Evolutionary conservation across 2,329 filamentous ascomycete genomes (phyloP), one percentile per base, ranked within the genome.

Genomic region (Colletotrichum somersetense): DNA sequence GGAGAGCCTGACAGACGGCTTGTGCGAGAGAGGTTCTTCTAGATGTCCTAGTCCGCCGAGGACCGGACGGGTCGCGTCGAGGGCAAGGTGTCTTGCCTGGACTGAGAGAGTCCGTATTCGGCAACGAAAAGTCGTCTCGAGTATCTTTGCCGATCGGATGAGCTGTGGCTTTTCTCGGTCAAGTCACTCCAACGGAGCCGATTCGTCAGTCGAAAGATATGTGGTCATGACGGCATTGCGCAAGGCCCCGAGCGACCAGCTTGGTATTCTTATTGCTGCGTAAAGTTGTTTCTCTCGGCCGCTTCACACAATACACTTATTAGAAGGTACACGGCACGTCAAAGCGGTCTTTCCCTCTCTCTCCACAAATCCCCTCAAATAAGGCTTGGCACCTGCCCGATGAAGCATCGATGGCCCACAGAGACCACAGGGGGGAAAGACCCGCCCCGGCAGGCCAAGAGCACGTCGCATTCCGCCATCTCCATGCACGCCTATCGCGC

Each of bases 371-470:
- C 69, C 66, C 66, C 66, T 72, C 66, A 48, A 8, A 10, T 59
- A 42, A 72, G 59, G 59, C 69, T 72, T 72, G 69, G 69, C 69
- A 72, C 69, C 69, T 72, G 69, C 69, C 69, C 40, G 53, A 69
- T 72, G 40, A 38, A 61, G 69, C 66, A 72, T 33, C 30, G 44
- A 72, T 61, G 69, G 64, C 56, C 69, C 69, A 72, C 69, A 52
- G 7, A 38, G n/a, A 8, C 53, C 30, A 59, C 7, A 11, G 8
- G 55, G 57, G 57, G 58, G 33, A 44, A 30, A 46, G 48, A 44
- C 33, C 35, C 66, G 61, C 66, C 53, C 66, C 62, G 33, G 46
- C 16, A 42, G 57, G 44, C n/a, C 67, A 14, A 69, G 62, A 40
- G 56, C 48, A 48, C 35, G 58, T 48, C 30, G 26, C 42, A 59